These are phyloP conservation scores for Sugiyamaella smithiae DNA, from an alignment of 805 yeast genomes.

Conservation along the genomic window DNA sequence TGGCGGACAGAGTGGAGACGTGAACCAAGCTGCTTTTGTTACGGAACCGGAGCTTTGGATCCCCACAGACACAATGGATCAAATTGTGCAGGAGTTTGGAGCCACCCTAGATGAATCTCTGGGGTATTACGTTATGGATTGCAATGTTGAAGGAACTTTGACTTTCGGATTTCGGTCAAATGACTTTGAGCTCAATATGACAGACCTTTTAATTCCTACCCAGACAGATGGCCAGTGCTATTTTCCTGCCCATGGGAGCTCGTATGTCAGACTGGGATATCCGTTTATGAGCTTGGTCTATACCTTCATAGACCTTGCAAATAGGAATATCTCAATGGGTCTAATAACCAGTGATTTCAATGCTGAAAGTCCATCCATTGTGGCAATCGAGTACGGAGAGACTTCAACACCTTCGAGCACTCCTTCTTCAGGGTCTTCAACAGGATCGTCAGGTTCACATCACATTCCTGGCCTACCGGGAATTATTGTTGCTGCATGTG, in stretches of 20 bases:
- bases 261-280: not conserved
- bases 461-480: too few relatives aligned
- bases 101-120: not conserved
- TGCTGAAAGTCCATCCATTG: too few relatives aligned
- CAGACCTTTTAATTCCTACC: not conserved
- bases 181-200: not conserved
- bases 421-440: too few relatives aligned
- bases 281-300: not conserved
- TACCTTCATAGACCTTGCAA: not conserved
- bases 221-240: not conserved
- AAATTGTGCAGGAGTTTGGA: not conserved
- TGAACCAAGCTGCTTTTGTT: not conserved
- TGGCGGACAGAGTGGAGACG: not conserved
- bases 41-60: not conserved
- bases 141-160: not conserved
- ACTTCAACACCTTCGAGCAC: too few relatives aligned
- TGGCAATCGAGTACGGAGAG: too few relatives aligned
- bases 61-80: not conserved
- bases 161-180: not conserved
- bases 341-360: not conserved
- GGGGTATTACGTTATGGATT: not conserved
- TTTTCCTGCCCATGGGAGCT: not conserved
- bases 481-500: too few relatives aligned
- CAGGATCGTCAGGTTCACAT: too few relatives aligned
- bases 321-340: not conserved